Percentiles rank a stretch among this genome's conserved stretches.
Conservation (phyloP, 2,329 filamentous ascomycete species). For the Coniochaeta pulveracea region DNA sequence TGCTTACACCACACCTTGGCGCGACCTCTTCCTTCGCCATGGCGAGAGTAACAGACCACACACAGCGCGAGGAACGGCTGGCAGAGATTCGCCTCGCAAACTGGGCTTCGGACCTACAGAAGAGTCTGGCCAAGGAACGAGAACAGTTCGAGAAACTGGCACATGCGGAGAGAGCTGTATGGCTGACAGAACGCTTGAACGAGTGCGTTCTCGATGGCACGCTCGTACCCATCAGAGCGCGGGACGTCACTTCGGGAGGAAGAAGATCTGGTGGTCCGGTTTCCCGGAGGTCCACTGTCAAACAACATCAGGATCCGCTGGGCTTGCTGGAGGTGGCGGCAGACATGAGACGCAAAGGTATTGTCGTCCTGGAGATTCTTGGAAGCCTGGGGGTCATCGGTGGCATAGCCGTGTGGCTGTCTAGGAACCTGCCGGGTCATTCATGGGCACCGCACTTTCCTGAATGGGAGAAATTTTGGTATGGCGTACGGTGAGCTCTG, state of each 20-base stretch:
- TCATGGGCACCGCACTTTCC: no score
- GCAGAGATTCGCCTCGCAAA: conserved; percentile 56
- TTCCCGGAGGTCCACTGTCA: conserved; percentile 13
- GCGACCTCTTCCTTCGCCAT: conserved; percentile 41
- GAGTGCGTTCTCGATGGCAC: conserved; percentile 58
- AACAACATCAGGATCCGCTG: conserved; percentile 58
- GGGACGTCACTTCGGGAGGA: conserved; percentile 19
- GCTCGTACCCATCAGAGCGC: conserved; percentile 32
- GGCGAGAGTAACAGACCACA: conserved; percentile 40
- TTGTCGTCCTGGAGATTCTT: conserved; percentile 60
- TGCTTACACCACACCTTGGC: conserved; percentile 12
- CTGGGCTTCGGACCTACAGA: conserved; percentile 75
- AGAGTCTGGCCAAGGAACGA: conserved; percentile 63
- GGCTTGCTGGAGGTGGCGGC: conserved; percentile 63
- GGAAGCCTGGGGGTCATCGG: conserved; percentile 66
- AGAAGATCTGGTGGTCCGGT: no score
- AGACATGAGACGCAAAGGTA: conserved; percentile 51
- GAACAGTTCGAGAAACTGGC: conserved; percentile 53
- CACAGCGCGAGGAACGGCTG: conserved; percentile 20
- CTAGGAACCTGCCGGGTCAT: no score
- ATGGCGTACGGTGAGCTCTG: not conserved
- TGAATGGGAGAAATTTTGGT: conserved; percentile 19
- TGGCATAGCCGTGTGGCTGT: conserved; percentile 55
- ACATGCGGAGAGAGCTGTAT: conserved; percentile 52
- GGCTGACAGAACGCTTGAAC: conserved; percentile 55